Evolutionary conservation across 192 early-diverging fungal species (phyloP), one percentile per base, ranked within the genome.

Genomic region (Paraglomus brasilianum): DNA sequence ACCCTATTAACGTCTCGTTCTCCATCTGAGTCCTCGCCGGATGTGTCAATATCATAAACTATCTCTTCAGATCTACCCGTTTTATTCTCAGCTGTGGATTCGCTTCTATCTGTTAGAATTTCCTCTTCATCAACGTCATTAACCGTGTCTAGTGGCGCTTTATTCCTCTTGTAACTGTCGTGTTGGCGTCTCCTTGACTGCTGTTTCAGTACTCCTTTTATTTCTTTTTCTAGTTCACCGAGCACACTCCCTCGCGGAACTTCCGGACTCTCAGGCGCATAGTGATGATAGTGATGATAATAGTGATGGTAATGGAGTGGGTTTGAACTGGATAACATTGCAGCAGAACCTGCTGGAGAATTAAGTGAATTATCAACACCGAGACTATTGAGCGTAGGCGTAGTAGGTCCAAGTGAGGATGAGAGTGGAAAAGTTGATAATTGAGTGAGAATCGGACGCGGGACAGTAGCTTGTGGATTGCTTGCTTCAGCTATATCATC

Each of bases 271-370:
- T 69, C 67, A 22, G 22, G n/a, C 5, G 24, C 30, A 38, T 58
- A 69, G 15, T 69, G 67, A 57, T 69, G 51, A 21, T 67, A 46
- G 15, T 69, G 67, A 46, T 69, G 67, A 69, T 69, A 56, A 55
- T 69, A 56, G 36, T 69, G 55, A 57, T 69, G 67, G 58, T 69
- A 50, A 14, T 69, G 67, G 7, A 58, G 24, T 17, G 67, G 67
- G 49, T 69, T 69, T n/a, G 66, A 69, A 30, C 66, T 69, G 41
- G 66, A 69, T 36, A 69, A 50, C 22, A 43, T n/a, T 21, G 66
- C 52, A 11, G 49, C 40, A 11, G 66, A 69, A 13, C 66, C 66
- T 14, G 36, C 66, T 41, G 66, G 66, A 45, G 66, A 69, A 43
- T 36, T 38, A 14, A 56, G 40, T 10, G 66, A 69, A 55, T 50